phyloP scores from a whole-genome alignment of 2,329 filamentous ascomycete genomes.

The Aspergillus transmontanensis region DNA sequence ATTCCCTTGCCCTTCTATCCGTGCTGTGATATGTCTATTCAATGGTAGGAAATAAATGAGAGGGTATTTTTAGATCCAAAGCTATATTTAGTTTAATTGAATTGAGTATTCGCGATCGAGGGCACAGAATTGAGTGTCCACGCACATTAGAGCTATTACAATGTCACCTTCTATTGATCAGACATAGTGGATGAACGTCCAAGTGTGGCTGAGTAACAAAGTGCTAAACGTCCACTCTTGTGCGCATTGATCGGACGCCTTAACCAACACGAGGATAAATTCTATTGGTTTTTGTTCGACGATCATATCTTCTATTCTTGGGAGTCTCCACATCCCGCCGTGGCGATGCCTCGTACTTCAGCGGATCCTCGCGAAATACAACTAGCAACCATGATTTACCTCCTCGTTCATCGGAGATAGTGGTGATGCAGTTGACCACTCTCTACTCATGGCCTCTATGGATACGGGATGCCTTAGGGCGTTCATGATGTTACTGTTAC shows the following conservation, averaged over 20 bases:
- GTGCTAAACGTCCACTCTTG: not conserved
- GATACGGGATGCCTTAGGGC: not conserved
- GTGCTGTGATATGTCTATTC: not conserved
- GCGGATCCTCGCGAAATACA: not conserved
- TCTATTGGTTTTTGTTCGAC: not conserved
- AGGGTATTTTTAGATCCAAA: not conserved
- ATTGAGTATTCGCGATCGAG: fast-evolving
- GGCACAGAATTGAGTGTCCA: too few species aligned
- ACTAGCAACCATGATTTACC: not conserved
- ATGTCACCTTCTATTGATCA: not conserved
- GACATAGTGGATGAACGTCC: not conserved
- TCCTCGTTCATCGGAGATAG: not conserved
- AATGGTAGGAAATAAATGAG: fast-evolving
- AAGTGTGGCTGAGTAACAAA: not conserved
- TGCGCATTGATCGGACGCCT: not conserved
- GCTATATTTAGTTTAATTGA: not conserved
- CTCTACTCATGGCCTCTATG: not conserved
- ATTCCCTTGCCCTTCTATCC: not conserved
- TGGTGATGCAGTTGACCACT: not conserved
- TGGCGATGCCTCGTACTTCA: not conserved
- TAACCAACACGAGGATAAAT: not conserved
- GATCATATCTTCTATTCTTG: not conserved
- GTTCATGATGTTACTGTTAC: not conserved
- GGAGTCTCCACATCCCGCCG: not conserved
- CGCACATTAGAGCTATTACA: not conserved